phyloP scores from a whole-genome alignment of 2,329 filamentous ascomycete species.

The Aspergillus spinulosporus region DNA sequence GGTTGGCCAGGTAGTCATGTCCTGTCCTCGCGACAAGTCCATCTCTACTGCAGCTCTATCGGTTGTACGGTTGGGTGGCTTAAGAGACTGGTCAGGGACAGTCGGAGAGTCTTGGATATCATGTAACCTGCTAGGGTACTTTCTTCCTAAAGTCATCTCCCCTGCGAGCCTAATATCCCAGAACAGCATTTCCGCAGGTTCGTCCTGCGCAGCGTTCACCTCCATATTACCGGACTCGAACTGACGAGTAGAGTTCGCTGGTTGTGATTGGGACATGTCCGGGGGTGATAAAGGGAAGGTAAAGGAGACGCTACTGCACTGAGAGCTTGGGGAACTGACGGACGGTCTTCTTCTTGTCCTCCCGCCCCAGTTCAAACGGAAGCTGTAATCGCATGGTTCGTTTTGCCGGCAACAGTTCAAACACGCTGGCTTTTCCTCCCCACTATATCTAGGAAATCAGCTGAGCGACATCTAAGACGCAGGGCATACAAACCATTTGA shows the following conservation, averaged over 20 bases:
- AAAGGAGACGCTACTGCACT: constrained; percentile 27
- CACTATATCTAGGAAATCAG: constrained; percentile 45
- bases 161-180: constrained; percentile 19
- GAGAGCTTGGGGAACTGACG: constrained; percentile 36
- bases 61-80: constrained; percentile 20
- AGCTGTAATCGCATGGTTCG: constrained; percentile 76
- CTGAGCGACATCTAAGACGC: not conserved
- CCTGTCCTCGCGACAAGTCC: constrained; percentile 20
- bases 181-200: constrained; percentile 13
- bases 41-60: constrained; percentile 26
- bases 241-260: constrained; percentile 4
- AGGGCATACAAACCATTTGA: constrained; percentile 63
- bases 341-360: constrained; percentile 61
- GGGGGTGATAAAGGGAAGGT: constrained; percentile 20
- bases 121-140: constrained; percentile 25
- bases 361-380: constrained; percentile 78
- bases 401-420: constrained; percentile 70
- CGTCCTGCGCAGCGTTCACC: constrained; percentile 10
- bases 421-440: constrained; percentile 73
- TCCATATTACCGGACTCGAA: constrained; percentile 11
- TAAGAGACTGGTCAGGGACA: constrained; percentile 21
- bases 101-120: constrained; percentile 25
- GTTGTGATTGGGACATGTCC: constrained; percentile 9
- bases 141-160: constrained; percentile 19
- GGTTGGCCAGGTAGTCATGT: constrained; percentile 26